These are phyloP conservation scores for Colletotrichum tabaci DNA, from an alignment of 2,329 filamentous ascomycete genomes.

Conservation along the genomic window DNA sequence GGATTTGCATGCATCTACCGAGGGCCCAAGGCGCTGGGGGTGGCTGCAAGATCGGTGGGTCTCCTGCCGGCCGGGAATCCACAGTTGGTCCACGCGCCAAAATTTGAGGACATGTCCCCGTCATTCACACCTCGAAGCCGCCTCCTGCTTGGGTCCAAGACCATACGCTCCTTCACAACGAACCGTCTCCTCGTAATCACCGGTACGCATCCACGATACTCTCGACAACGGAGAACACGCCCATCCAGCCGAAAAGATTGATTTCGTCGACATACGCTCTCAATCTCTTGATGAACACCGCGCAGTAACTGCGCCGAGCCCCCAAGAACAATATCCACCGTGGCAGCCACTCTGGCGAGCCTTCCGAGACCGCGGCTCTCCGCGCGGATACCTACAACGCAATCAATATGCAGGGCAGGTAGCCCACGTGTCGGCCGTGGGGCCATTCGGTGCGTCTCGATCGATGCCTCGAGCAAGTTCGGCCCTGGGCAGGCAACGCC, in stretches of 20 bases:
- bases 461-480: conserved; percentile 46
- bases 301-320: conserved; percentile 36
- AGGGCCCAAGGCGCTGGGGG: not conserved
- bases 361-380: conserved; percentile 59
- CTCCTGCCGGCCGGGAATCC: conserved; percentile 28
- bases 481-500: conserved; percentile 19
- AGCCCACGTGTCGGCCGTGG: conserved; percentile 54
- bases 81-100: conserved; percentile 36
- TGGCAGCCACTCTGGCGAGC: conserved; percentile 50
- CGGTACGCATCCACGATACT: not conserved
- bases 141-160: conserved; percentile 45
- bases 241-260: not conserved
- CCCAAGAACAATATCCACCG: conserved; percentile 33
- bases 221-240: not conserved
- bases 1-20: conserved; percentile 40
- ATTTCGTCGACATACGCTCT: not conserved
- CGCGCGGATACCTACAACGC: conserved; percentile 58
- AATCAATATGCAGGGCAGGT: conserved; percentile 58
- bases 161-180: conserved; percentile 7
- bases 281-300: conserved; percentile 5
- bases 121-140: conserved; percentile 31
- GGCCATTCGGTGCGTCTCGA: conserved; percentile 51
- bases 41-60: conserved; percentile 23
- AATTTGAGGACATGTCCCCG: conserved; percentile 37
- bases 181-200: not conserved